These are phyloP conservation scores for Russula brevipes DNA, from an alignment of 768 basidiomycete genomes.

Conservation along the genomic window DNA sequence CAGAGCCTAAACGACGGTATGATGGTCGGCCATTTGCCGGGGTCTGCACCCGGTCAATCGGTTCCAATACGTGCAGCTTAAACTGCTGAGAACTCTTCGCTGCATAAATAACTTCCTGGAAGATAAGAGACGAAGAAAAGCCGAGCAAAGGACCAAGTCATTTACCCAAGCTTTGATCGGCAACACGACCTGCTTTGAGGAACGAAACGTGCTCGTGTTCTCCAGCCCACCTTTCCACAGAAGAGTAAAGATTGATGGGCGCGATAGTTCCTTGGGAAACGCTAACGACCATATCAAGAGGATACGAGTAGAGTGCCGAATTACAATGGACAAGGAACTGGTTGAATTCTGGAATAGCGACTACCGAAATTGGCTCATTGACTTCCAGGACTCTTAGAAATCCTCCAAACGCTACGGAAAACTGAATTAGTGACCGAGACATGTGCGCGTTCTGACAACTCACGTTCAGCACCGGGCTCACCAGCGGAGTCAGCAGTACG, in stretches of 20 bases:
- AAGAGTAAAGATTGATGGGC: neutral
- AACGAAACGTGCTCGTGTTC: neutral
- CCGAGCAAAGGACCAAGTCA: neutral
- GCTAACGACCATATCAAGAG: neutral
- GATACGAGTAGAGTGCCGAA: neutral
- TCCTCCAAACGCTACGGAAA: neutral
- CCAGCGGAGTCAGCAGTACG: neutral
- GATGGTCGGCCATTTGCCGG: no score
- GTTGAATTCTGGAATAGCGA: neutral
- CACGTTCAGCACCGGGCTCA: neutral
- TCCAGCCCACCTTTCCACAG: neutral
- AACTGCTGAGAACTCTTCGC: neutral
- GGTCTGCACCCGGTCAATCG: neutral
- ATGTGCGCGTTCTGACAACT: neutral
- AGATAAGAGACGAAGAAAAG: neutral
- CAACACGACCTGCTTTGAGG: neutral
- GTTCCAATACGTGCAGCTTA: neutral
- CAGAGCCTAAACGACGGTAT: no score
- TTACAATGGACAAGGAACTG: neutral
- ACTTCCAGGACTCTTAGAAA: neutral
- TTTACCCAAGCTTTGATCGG: neutral
- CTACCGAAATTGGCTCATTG: neutral
- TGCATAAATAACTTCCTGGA: conserved; percentile 1
- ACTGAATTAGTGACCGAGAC: neutral
- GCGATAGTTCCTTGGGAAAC: neutral